A percentile compares a stretch with the other conserved stretches of the same genome.
These are phyloP conservation scores for Panus rudis DNA, from an alignment of 768 basidiomycete species.

Conservation along the genomic window DNA sequence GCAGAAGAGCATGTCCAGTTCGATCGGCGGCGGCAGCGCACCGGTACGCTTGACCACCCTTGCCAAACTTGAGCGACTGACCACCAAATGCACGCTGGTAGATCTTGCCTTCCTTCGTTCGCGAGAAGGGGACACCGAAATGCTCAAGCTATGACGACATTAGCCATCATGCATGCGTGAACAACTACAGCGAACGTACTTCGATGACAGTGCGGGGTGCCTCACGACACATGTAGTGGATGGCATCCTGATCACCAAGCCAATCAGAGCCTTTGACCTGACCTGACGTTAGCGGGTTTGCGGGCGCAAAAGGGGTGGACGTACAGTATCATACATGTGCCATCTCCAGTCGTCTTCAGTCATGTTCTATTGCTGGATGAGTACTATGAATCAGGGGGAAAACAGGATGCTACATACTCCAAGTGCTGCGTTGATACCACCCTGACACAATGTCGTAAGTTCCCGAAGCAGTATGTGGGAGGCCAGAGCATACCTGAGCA, in stretches of 20 bases:
- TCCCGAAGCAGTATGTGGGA: not conserved
- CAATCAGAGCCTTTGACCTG: slow-evolving; percentile 99
- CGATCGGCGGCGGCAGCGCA: slow-evolving; percentile 98
- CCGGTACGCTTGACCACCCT: slow-evolving; percentile 98
- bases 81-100: slow-evolving; percentile 99
- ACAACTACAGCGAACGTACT: slow-evolving; percentile 32
- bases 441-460: slow-evolving; percentile 36
- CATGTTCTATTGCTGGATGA: slow-evolving; percentile 67
- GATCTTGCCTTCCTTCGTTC: slow-evolving; percentile 98
- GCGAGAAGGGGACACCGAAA: slow-evolving; percentile 97
- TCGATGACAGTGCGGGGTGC: slow-evolving; percentile 92
- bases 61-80: slow-evolving; percentile 93
- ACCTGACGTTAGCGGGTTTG: slow-evolving; percentile 4
- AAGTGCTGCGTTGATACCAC: slow-evolving; percentile 96
- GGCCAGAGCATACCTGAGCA: slow-evolving; percentile 60
- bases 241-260: slow-evolving; percentile 99
- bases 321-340: slow-evolving; percentile 96
- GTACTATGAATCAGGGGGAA: not conserved
- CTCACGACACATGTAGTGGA: slow-evolving; percentile 99
- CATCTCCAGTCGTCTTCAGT: slow-evolving; percentile 99
- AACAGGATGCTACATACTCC: slow-evolving; percentile 50
- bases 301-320: slow-evolving; percentile 20
- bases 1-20: slow-evolving; percentile 96
- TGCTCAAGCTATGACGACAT: slow-evolving; percentile 73
- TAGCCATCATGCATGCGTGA: not conserved